Evolutionary conservation across 257 asterid genomes (phyloP).

Genomic region (Nicotiana tabacum): DNA sequence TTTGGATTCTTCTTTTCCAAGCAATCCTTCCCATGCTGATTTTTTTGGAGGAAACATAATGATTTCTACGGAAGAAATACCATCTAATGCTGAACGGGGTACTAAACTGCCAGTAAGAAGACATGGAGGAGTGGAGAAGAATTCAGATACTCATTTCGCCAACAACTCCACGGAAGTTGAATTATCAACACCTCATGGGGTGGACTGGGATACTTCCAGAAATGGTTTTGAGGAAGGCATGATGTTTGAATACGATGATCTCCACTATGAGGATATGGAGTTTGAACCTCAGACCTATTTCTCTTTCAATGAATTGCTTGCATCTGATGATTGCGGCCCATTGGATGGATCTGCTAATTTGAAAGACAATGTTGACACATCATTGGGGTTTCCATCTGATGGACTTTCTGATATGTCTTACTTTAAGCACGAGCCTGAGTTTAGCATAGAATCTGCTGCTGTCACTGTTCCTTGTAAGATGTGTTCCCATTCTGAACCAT

Average conservation of each 20-base stretch:
- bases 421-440: slow-evolving; percentile 28
- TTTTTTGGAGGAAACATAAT: slow-evolving; percentile 27
- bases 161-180: slow-evolving; percentile 19
- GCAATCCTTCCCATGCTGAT: slow-evolving; percentile 29
- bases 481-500: slow-evolving; percentile 39
- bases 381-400: slow-evolving; percentile 27
- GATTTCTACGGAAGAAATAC: slow-evolving; percentile 37
- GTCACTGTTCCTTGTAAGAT: slow-evolving; percentile 38
- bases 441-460: slow-evolving; percentile 21
- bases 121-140: slow-evolving; percentile 18
- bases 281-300: slow-evolving; percentile 96
- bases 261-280: slow-evolving; percentile 52
- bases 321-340: slow-evolving; percentile 40
- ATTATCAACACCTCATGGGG: slow-evolving; percentile 19
- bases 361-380: slow-evolving; percentile 23
- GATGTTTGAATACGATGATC: slow-evolving; percentile 38
- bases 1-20: slow-evolving; percentile 15
- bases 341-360: slow-evolving; percentile 25
- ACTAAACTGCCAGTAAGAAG: slow-evolving; percentile 39
- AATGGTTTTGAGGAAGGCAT: slow-evolving; percentile 39
- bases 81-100: slow-evolving; percentile 8
- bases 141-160: slow-evolving; percentile 21
- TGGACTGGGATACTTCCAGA: slow-evolving; percentile 35
- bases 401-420: slow-evolving; percentile 24
- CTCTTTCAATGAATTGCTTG: slow-evolving; percentile 70